Evolutionary conservation across 345 rosid genomes (phyloP).

Genomic region (Pelargonium nanum): DNA sequence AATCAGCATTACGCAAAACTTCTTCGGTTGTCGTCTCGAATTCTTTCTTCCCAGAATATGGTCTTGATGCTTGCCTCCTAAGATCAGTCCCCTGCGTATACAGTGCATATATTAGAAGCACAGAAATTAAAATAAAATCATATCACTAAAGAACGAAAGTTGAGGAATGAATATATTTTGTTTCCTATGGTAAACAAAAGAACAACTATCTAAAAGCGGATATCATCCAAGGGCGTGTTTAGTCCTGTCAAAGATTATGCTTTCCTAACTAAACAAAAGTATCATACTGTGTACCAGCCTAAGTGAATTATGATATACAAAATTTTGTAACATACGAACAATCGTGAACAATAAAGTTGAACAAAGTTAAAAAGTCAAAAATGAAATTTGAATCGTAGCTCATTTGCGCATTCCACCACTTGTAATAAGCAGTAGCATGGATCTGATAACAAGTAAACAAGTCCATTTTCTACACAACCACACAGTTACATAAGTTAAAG

Average conservation of each 20-base stretch:
- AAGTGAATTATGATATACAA: too few relatives aligned
- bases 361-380: background rate
- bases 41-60: conserved; percentile 16
- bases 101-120: background rate
- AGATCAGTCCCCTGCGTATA: conserved; percentile 48
- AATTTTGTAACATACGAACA: background rate
- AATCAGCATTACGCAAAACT: conserved; percentile 61
- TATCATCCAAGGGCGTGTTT: background rate
- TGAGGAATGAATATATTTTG: background rate
- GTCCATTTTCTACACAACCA: background rate
- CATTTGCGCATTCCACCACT: too few relatives aligned
- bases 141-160: conserved; percentile 4
- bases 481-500: background rate
- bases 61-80: conserved; percentile 31
- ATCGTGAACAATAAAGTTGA: background rate
- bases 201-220: background rate
- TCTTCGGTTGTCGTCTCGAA: conserved; percentile 51
- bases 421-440: background rate
- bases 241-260: background rate
- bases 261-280: too few relatives aligned
- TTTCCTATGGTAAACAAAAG: background rate
- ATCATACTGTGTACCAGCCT: too few relatives aligned
- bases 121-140: background rate
- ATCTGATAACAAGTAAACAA: background rate
- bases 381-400: too few relatives aligned